A percentile compares a stretch with the other conserved stretches of the same genome.
Evolutionary conservation across 345 rosid genomes (phyloP).

Genomic region (Carallia pectinifolia): DNA sequence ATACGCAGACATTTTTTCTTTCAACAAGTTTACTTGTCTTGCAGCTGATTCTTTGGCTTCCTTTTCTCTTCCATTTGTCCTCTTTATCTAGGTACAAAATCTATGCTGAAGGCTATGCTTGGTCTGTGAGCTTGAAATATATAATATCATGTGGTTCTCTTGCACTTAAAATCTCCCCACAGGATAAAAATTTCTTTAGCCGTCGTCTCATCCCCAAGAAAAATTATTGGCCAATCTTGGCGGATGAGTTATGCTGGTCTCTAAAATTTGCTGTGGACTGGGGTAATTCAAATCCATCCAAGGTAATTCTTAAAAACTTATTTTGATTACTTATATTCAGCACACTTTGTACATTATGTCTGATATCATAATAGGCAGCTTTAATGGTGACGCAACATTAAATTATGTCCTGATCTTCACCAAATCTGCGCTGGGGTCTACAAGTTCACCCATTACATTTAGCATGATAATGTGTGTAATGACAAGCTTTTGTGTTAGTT

Average conservation of each 20-base stretch:
- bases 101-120: slow-evolving; percentile 93
- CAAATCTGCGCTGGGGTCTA: not conserved
- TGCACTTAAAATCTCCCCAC: slow-evolving; percentile 68
- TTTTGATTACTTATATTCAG: not conserved
- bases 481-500: no score
- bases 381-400: not conserved
- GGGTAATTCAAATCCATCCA: slow-evolving; percentile 67
- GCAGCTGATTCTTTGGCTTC: not conserved
- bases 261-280: slow-evolving; percentile 80
- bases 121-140: slow-evolving; percentile 97
- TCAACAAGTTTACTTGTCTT: not conserved
- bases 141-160: slow-evolving; percentile 83
- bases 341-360: not conserved
- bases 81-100: slow-evolving; percentile 65
- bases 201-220: slow-evolving; percentile 69
- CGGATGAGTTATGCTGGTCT: slow-evolving; percentile 53
- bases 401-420: not conserved
- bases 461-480: no score
- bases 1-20: slow-evolving; percentile 2
- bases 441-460: not conserved
- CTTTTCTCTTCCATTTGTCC: not conserved
- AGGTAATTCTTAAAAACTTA: slow-evolving; percentile 38
- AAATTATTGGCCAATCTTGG: slow-evolving; percentile 84
- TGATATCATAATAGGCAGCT: not conserved
- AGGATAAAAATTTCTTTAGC: slow-evolving; percentile 86